Evolutionary conservation across 2,329 filamentous ascomycete genomes (phyloP), one percentile per base, ranked within the genome.

Genomic region (Arthrinium phaeospermum): DNA sequence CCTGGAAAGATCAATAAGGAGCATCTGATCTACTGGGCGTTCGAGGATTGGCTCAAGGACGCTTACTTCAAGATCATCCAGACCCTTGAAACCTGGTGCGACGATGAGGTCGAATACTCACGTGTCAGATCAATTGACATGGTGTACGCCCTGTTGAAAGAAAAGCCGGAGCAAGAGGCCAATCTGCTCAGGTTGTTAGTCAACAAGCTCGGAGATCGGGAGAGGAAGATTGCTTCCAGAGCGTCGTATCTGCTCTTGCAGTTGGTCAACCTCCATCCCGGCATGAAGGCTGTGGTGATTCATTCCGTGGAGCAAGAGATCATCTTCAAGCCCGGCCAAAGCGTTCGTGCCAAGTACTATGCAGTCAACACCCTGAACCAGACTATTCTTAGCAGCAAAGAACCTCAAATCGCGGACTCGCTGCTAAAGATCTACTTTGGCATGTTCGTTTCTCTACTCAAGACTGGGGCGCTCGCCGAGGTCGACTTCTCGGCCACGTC

Each of bases 351-450:
- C 53, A 97, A 94, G 80, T 99, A 99, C 83, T 98, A 98, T 82
- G 95, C 94, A 46, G 92, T 98, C 81, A 98, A 98, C 81, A 98
- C 96, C 0, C 87, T 99, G 69, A 99, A 99, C 81, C 97, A 99
- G 83, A 98, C 96, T 0, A 95, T 98, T 69, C 84, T 99, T 69
- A 97, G 94, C 81, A 89, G 85, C 71, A 96, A 93, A 78, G 96
- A 98, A 79, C 92, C 95, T 51, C 87, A 90, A 24, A 89, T 97
- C 24, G 95, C 95, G 10, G 92, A 93, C 78, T 90, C 92, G 70
- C 87, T 99, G 19, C 86, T 99, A 51, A 91, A 94, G 70, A 95
- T 98, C 64, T 99, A 98, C 84, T 99, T 99, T 80, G 91, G 92
- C 46, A 86, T 97, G 51, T 99, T 99, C 79, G 89, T 97, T 19